A percentile compares a stretch with the other conserved stretches of the same genome.
These are phyloP conservation scores for Mycena filopes DNA, from an alignment of 768 basidiomycete species.

Conservation along the genomic window DNA sequence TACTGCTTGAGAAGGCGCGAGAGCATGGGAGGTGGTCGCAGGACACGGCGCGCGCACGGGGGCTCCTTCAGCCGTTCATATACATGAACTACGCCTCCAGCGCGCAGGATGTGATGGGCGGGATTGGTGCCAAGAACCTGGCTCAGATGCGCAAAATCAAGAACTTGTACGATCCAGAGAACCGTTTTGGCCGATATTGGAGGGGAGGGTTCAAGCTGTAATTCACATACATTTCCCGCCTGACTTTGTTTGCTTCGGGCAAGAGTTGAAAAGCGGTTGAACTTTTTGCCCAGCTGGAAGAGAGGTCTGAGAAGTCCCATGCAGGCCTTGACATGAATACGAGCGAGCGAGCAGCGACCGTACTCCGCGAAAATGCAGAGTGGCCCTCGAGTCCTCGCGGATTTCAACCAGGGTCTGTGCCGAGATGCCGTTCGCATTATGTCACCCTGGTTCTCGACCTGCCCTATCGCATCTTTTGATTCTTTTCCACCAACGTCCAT, in stretches of 20 bases:
- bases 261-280: too few relatives aligned
- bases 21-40: slow-evolving; percentile 21
- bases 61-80: slow-evolving; percentile 29
- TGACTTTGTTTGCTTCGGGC: neutral
- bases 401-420: too few relatives aligned
- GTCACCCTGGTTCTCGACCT: too few relatives aligned
- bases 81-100: slow-evolving; percentile 32
- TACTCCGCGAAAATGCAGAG: too few relatives aligned
- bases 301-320: too few relatives aligned
- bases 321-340: too few relatives aligned
- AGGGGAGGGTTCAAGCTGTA: slow-evolving; percentile 30
- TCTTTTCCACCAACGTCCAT: too few relatives aligned
- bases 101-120: slow-evolving; percentile 26
- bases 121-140: slow-evolving; percentile 16
- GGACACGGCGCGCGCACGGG: slow-evolving; percentile 17
- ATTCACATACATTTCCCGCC: neutral
- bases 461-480: too few relatives aligned
- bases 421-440: too few relatives aligned
- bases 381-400: too few relatives aligned
- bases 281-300: too few relatives aligned
- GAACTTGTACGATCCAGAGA: slow-evolving; percentile 22
- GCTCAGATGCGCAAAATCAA: slow-evolving; percentile 11
- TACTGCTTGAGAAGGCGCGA: slow-evolving; percentile 23
- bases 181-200: slow-evolving; percentile 17
- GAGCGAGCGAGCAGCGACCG: too few relatives aligned